phyloP scores from a whole-genome alignment of 192 early-diverging fungal genomes.

The Rhizoclosmatium sp. region DNA sequence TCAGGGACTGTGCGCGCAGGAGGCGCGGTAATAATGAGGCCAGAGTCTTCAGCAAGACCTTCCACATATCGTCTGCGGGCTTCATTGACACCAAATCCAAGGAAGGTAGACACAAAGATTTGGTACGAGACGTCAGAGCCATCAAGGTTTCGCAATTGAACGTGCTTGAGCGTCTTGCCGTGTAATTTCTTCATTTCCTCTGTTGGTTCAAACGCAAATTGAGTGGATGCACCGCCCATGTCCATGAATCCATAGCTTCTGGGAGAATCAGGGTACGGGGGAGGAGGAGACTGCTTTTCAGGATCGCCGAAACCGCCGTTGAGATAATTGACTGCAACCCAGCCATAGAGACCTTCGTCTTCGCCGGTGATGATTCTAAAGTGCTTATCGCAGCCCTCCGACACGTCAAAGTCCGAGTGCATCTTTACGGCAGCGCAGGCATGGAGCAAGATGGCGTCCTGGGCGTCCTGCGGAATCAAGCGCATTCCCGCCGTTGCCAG shows the following conservation, averaged over 20 bases:
- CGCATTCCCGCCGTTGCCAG: slow-evolving; percentile 97
- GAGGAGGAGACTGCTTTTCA: neutral
- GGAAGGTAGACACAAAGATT: slow-evolving; percentile 92
- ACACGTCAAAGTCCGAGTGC: slow-evolving; percentile 65
- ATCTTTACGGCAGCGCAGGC: slow-evolving; percentile 73
- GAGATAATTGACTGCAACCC: slow-evolving; percentile 95
- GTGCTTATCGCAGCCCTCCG: slow-evolving; percentile 72
- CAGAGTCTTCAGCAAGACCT: slow-evolving; percentile 27
- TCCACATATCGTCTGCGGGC: slow-evolving; percentile 86
- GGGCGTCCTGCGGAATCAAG: slow-evolving; percentile 56
- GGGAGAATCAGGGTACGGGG: slow-evolving; percentile 8
- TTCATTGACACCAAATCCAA: slow-evolving; percentile 97
- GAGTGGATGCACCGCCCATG: slow-evolving; percentile 82
- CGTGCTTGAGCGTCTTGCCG: slow-evolving; percentile 71
- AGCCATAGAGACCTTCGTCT: slow-evolving; percentile 94
- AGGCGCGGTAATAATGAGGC: neutral
- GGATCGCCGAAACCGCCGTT: slow-evolving; percentile 70
- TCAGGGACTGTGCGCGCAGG: neutral
- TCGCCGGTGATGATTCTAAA: slow-evolving; percentile 94
- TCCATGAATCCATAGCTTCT: slow-evolving; percentile 87
- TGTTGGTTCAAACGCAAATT: slow-evolving; percentile 95
- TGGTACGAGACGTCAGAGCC: slow-evolving; percentile 65
- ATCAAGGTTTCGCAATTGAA: slow-evolving; percentile 74
- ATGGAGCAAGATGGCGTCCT: slow-evolving; percentile 60
- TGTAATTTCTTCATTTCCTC: slow-evolving; percentile 63